These are phyloP conservation scores for Euphorbia celastroides DNA, from an alignment of 441 rosid genomes.

Conservation along the genomic window DNA sequence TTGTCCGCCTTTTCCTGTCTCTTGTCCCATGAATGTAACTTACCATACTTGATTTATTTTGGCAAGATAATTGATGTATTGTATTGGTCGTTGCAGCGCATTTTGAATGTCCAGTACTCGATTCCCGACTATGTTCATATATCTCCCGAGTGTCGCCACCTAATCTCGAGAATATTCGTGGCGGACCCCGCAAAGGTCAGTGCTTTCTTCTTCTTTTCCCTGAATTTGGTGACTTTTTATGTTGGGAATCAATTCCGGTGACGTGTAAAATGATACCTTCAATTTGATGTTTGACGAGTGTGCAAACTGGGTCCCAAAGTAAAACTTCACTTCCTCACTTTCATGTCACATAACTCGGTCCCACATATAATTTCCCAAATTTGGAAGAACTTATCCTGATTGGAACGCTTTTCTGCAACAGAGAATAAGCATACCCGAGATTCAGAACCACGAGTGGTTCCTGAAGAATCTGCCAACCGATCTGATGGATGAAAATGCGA, in stretches of 20 bases:
- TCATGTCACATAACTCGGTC: too few relatives aligned
- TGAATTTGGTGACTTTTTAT: too few relatives aligned
- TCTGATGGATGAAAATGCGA: conserved; percentile 57
- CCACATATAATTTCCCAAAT: too few relatives aligned
- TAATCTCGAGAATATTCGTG: conserved; percentile 87
- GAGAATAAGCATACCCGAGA: conserved; percentile 89
- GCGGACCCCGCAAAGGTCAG: conserved; percentile 87
- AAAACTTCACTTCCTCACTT: too few relatives aligned
- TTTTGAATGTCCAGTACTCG: conserved; percentile 88
- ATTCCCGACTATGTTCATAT: conserved; percentile 92
- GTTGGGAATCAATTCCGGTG: too few relatives aligned
- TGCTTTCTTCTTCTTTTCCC: conserved; percentile 1
- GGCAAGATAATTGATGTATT: conserved; percentile 10
- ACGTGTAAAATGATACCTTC: too few relatives aligned
- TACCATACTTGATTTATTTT: too few relatives aligned
- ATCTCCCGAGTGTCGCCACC: conserved; percentile 82
- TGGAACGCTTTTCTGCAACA: conserved; percentile 27
- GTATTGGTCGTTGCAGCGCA: conserved; percentile 53
- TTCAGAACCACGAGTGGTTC: conserved; percentile 88
- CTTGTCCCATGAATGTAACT: neutral
- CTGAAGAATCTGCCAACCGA: conserved; percentile 85
- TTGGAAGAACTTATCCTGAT: neutral
- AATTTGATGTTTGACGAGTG: too few relatives aligned
- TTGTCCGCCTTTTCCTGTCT: neutral
- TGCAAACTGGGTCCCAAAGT: too few relatives aligned